Percentiles rank a stretch among this genome's conserved stretches.
phyloP scores from a whole-genome alignment of 306 rosid species.

The Carpinus viminea region DNA sequence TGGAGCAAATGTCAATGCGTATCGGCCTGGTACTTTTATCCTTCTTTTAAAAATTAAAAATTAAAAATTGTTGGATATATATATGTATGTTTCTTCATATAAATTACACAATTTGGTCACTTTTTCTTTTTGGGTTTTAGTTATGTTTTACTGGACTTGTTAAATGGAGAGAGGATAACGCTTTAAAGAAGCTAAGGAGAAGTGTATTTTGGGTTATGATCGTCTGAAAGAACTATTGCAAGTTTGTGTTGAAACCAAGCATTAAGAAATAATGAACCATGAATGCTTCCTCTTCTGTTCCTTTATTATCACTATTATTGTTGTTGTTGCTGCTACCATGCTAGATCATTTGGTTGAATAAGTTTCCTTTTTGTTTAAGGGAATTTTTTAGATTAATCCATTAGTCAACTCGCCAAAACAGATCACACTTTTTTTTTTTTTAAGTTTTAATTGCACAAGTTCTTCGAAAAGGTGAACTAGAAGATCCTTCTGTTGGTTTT shows the following conservation, averaged over 20 bases:
- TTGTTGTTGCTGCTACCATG: too few species aligned
- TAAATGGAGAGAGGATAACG: neutral
- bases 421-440: too few species aligned
- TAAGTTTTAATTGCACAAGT: too few species aligned
- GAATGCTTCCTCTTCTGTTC: neutral
- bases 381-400: too few species aligned
- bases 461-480: too few species aligned
- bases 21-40: constrained; percentile 69
- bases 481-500: too few species aligned
- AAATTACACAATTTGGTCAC: neutral
- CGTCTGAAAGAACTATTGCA: neutral
- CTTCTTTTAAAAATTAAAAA: neutral
- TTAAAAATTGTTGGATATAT: neutral
- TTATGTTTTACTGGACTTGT: neutral
- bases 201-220: neutral
- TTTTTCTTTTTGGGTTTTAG: neutral
- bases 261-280: neutral
- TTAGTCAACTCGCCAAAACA: too few species aligned
- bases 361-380: too few species aligned
- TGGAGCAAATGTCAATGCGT: constrained; percentile 90
- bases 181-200: constrained; percentile 1
- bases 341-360: too few species aligned
- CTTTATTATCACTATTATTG: neutral
- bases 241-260: neutral
- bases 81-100: neutral